Evolutionary conservation across 352 stramenopile genomes (phyloP), one percentile per base, ranked within the genome.

Genomic region (Globisporangium emineosum): DNA sequence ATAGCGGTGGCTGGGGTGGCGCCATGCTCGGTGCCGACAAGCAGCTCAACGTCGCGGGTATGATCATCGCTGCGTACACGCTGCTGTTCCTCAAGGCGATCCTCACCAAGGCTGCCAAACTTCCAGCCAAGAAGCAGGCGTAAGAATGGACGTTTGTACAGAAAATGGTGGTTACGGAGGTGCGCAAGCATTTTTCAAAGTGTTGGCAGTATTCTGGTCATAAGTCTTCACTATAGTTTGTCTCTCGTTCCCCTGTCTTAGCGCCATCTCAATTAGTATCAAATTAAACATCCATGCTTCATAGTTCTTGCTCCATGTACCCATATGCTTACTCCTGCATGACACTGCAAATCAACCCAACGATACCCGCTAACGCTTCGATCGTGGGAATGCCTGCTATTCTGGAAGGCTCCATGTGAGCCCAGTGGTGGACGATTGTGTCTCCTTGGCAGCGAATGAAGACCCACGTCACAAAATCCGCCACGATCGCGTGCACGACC

Each of bases 1-100:
- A 81, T 72, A 88, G 77, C 53, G 81, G 81, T 17, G 60, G 60
- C 30, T 90, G 81, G 81, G 81, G 79, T 15, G 57, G 58, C 10
- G 52, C 66, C 29, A 76, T 75, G 47, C 67, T 90, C 19, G 81
- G 78, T 17, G 67, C 72, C 13, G 66, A 81, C 52, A 72, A 79
- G 60, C 81, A 88, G 68, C 63, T 81, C 43, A 77, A 77, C 55
- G 67, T 90, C 35, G 73, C 69, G 0, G 65, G 52, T 50, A 70
- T 77, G 17, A 71, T 79, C 27, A 69, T 33, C 15, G 71, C 70
- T 19, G 81, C 73, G 17, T 88, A 88, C 69, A 37, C 45, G 40
- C 62, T 76, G 37, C 68, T 90, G 42, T 57, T 90, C 30, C 32
- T 86, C 51, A 88, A 88, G 66, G 65, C 65, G 1, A 43, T 71